Evolutionary conservation across 2,329 filamentous ascomycete genomes (phyloP).

Genomic region (Colletotrichum plurivorum): DNA sequence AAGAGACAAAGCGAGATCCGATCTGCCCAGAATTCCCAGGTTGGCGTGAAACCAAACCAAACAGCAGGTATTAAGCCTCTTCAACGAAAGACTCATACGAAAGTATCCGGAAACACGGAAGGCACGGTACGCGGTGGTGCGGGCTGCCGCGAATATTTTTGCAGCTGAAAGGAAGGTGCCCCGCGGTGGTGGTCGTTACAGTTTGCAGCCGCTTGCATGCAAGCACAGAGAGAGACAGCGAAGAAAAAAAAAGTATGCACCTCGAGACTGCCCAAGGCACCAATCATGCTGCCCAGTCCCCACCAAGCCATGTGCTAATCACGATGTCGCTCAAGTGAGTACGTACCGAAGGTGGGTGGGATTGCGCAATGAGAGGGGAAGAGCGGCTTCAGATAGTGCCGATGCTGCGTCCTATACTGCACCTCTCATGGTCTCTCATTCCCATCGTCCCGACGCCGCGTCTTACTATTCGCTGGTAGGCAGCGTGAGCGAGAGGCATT

Average conservation of each 20-base stretch:
- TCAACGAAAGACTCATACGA: neutral
- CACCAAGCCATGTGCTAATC: conserved; percentile 30
- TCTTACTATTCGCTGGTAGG: neutral
- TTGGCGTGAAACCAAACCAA: conserved; percentile 2
- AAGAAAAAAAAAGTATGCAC: conserved; percentile 24
- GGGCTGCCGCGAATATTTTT: conserved; percentile 26
- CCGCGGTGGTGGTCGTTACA: conserved; percentile 23
- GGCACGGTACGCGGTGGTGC: conserved; percentile 1
- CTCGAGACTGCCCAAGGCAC: conserved; percentile 15
- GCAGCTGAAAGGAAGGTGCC: conserved; percentile 6
- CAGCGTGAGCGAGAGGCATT: conserved; percentile 27
- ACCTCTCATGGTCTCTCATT: conserved; percentile 21
- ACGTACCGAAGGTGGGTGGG: conserved; percentile 25
- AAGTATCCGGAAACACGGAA: conserved; percentile 7
- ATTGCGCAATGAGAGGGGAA: conserved; percentile 39
- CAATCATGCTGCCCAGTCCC: conserved; percentile 32
- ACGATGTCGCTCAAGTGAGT: neutral
- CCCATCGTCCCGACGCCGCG: neutral
- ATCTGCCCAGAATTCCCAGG: neutral
- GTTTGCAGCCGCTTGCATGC: conserved; percentile 25
- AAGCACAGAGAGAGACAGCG: neutral
- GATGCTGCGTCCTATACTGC: conserved; percentile 10
- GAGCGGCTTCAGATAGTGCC: conserved; percentile 19
- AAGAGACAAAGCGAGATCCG: neutral
- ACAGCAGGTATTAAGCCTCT: neutral